Evolutionary conservation across 2,329 filamentous ascomycete genomes (phyloP).

Genomic region (Xylaria hypoxylon): DNA sequence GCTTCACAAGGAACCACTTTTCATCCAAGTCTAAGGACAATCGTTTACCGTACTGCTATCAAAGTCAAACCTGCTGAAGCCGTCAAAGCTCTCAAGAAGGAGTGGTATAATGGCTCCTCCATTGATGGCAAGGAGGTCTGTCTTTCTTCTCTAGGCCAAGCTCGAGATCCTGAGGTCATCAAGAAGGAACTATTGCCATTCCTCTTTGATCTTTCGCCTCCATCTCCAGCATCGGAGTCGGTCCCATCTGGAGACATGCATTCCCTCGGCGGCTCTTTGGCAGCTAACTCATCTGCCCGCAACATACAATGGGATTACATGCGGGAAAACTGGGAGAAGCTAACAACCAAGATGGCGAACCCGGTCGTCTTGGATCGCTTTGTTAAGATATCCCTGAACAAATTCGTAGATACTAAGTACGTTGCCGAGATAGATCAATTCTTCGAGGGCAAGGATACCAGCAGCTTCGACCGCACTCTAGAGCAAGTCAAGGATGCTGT

Average conservation of each 20-base stretch:
- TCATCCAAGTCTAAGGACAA: constrained; percentile 81
- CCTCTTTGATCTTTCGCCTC: constrained; percentile 75
- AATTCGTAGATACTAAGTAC: constrained; percentile 77
- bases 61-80: constrained; percentile 74
- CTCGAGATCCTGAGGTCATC: constrained; percentile 76
- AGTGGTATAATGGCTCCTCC: constrained; percentile 84
- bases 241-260: constrained; percentile 91
- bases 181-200: constrained; percentile 76
- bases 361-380: constrained; percentile 92
- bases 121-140: constrained; percentile 93
- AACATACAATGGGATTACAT: constrained; percentile 85
- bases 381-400: constrained; percentile 79
- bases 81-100: constrained; percentile 82
- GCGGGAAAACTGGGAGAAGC: constrained; percentile 81
- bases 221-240: constrained; percentile 62
- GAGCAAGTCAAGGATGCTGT: constrained; percentile 89
- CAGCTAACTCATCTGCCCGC: constrained; percentile 79
- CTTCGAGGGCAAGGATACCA: constrained; percentile 87
- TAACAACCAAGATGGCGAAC: constrained; percentile 80
- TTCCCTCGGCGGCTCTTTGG: constrained; percentile 78
- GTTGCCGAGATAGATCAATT: constrained; percentile 84
- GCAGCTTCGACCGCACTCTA: constrained; percentile 86
- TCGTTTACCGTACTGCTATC: constrained; percentile 84
- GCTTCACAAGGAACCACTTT: constrained; percentile 75
- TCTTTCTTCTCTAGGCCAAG: constrained; percentile 79